phyloP scores from a whole-genome alignment of 257 asterid species.

The Jacaranda copaia region DNA sequence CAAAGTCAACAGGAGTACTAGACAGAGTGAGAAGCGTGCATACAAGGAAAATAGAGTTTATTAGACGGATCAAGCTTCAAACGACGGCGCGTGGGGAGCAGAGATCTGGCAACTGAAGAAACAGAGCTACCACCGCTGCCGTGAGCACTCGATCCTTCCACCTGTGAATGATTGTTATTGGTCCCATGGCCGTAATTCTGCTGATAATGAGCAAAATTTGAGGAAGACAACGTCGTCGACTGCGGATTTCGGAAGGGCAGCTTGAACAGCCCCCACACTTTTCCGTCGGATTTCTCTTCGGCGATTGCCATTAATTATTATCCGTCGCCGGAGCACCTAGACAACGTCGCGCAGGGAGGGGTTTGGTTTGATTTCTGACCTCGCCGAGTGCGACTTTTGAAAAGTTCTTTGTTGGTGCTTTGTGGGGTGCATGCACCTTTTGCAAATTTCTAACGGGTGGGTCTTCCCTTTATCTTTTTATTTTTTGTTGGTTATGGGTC shows the following conservation, averaged over 20 bases:
- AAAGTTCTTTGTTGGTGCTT: conserved; percentile 43
- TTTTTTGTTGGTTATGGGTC: background rate
- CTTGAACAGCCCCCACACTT: conserved; percentile 80
- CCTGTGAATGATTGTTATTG: conserved; percentile 52
- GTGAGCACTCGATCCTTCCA: conserved; percentile 68
- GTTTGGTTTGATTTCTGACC: conserved; percentile 25
- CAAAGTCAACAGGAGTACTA: background rate
- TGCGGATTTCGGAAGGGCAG: conserved; percentile 75
- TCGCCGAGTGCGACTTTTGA: conserved; percentile 37
- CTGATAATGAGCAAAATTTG: conserved; percentile 51
- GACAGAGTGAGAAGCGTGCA: conserved; percentile 28
- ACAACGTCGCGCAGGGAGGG: conserved; percentile 40
- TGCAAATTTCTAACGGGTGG: conserved; percentile 31
- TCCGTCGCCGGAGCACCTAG: conserved; percentile 41
- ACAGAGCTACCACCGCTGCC: conserved; percentile 61
- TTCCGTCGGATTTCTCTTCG: conserved; percentile 70
- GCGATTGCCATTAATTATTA: conserved; percentile 66
- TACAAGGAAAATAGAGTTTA: conserved; percentile 91
- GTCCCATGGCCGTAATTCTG: conserved; percentile 61
- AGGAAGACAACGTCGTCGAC: conserved; percentile 51
- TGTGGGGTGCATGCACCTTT: conserved; percentile 33
- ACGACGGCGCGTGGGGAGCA: conserved; percentile 87
- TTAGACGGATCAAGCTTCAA: conserved; percentile 93
- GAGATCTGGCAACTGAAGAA: conserved; percentile 88
- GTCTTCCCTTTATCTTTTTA: background rate